Base-by-base conservation (phyloP, 2,329 filamentous ascomycete genomes). In the Rhexocercosporidium sp. region DNA sequence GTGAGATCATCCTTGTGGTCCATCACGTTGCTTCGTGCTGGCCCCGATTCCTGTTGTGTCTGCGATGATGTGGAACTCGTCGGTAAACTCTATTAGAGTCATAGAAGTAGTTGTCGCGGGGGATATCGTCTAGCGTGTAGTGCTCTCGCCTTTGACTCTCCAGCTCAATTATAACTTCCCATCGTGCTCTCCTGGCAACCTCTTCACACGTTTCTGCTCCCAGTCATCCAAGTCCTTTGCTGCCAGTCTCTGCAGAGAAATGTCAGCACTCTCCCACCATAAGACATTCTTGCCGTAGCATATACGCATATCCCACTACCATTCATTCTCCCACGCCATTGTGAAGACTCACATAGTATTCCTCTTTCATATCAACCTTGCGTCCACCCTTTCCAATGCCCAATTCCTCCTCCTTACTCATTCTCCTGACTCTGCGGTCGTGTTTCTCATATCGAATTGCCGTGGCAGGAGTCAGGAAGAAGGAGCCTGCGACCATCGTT, bases 161-260 rank as follows among this genome's bases (percentile, higher is more conserved):
- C 18, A 20, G 3, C 20, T 14, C 39, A 22, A 54, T 84, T 79
- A 91, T 72, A 97, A 78, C 60, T 92, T 86, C 39, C 95, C 95
- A 78, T 99, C 95, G 68, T 88, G 91, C 80, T 99, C 96, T 72
- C 96, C 96, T 22, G 92, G 90, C 68, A 97, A 85, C 77, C 96
- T 85, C 82, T 97, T 89, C 12, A 98, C 94, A 62, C 96, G 89
- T 81, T 96, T 96, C 81, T 98, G 96, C 79, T 98, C 95, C 96
- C 96, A 99, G 77, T 93, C 87, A 76, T 99, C 95, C 69, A 98
- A 82, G 77, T 98, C 96, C 79, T 96, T 97, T 37, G 92, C 92
- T 73, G 93, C 92, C 46, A 92, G 83, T 81, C 89, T 88, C 92
- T 96, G 79, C 66, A 49, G 20, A n/a, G n/a, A 54, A 59, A 37